A percentile compares a stretch with the other conserved stretches of the same genome.
These are phyloP conservation scores for Fusarium secorum DNA, from an alignment of 2,329 filamentous ascomycete species.

Conservation along the genomic window DNA sequence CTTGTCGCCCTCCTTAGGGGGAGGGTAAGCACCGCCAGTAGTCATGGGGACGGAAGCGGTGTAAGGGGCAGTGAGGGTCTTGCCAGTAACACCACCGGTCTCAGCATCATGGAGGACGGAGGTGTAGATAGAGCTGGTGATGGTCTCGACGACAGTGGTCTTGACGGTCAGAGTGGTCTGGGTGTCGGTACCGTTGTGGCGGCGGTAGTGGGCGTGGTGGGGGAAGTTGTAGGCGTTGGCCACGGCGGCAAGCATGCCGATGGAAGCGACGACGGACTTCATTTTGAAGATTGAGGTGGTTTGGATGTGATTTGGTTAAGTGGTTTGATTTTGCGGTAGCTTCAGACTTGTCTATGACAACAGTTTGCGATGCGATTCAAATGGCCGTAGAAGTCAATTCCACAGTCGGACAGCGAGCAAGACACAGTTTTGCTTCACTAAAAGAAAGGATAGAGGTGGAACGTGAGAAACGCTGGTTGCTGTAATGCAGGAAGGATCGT, in stretches of 20 bases:
- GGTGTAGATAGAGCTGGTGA: conserved; percentile 58
- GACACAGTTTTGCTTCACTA: conserved; percentile 46
- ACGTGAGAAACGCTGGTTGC: conserved; percentile 31
- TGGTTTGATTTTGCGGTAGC: conserved; percentile 20
- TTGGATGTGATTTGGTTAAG: conserved; percentile 16
- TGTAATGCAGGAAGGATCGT: conserved; percentile 43
- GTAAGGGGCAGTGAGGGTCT: conserved; percentile 38
- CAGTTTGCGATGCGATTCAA: conserved; percentile 25
- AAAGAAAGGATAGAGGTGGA: conserved; percentile 38
- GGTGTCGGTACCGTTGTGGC: conserved; percentile 42
- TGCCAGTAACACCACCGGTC: conserved; percentile 49
- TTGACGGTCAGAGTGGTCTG: conserved; percentile 58
- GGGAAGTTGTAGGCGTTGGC: conserved; percentile 52
- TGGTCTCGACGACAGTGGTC: conserved; percentile 63
- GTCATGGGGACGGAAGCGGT: conserved; percentile 34
- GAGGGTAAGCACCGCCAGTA: conserved; percentile 49
- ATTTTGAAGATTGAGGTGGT: conserved; percentile 49
- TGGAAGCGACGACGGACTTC: conserved; percentile 55
- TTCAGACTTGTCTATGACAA: conserved; percentile 40
- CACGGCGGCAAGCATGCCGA: conserved; percentile 56
- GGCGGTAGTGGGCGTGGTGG: conserved; percentile 45
- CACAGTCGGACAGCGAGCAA: conserved; percentile 39
- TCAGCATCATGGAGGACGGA: conserved; percentile 49
- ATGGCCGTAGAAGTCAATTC: conserved; percentile 47
- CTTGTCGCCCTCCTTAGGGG: conserved; percentile 24